Percentiles rank a stretch among this genome's conserved stretches.
Evolutionary conservation across 2,329 filamentous ascomycete species (phyloP).

Genomic region (Fusarium circinatum): DNA sequence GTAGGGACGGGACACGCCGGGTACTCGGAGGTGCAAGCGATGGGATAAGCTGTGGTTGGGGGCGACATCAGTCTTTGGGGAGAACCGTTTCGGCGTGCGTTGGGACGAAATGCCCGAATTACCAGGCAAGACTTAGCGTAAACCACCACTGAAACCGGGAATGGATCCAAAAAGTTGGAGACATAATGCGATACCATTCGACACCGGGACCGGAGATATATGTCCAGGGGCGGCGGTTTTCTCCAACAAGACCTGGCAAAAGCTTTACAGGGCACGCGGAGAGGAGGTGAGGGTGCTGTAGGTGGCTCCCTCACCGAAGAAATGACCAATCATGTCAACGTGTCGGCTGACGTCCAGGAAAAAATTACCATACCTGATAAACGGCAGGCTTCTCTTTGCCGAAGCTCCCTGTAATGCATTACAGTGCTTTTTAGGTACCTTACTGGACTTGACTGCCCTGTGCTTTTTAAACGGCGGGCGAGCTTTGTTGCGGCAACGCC

Average conservation of each 20-base stretch:
- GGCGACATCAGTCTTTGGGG: conserved; percentile 18
- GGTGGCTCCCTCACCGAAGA: conserved; percentile 16
- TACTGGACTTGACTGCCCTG: conserved; percentile 15
- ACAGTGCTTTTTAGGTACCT: not conserved
- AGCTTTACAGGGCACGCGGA: conserved; percentile 3
- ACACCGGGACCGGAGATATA: conserved; percentile 39
- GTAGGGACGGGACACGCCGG: conserved; percentile 41
- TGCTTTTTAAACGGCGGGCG: conserved; percentile 36
- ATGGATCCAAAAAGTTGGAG: conserved; percentile 12
- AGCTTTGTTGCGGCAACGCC: conserved; percentile 42
- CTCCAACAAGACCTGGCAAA: not conserved
- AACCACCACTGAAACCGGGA: conserved; percentile 12
- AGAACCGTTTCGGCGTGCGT: conserved; percentile 26
- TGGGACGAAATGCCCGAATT: conserved; percentile 33
- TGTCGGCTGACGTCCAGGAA: conserved; percentile 20
- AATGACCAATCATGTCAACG: conserved; percentile 15
- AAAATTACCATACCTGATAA: conserved; percentile 39
- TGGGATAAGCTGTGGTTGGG: conserved; percentile 25
- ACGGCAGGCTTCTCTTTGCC: conserved; percentile 37
- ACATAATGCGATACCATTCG: conserved; percentile 9
- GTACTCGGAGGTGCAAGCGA: conserved; percentile 9
- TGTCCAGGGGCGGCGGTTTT: conserved; percentile 32
- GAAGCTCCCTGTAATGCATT: conserved; percentile 39
- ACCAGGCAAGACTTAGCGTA: conserved; percentile 21
- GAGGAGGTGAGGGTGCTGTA: conserved; percentile 25